phyloP scores from a whole-genome alignment of 257 asterid genomes.

The Dorcoceras hygrometricum region DNA sequence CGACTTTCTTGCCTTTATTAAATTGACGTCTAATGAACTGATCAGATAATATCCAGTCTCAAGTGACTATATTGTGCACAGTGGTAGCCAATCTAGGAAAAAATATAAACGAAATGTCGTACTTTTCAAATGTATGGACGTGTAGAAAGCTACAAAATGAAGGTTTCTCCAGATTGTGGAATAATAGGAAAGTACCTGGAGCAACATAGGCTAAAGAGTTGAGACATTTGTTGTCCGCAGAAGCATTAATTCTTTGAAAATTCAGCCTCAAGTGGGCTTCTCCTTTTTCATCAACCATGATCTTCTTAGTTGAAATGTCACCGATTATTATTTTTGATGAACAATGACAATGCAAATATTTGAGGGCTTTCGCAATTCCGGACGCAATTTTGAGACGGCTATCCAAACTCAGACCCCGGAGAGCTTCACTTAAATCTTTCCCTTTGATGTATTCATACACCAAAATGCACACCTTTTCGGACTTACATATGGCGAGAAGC shows the following conservation, averaged over 20 bases:
- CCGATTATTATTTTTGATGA: slow-evolving; percentile 50
- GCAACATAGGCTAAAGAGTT: slow-evolving; percentile 45
- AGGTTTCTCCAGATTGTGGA: neutral
- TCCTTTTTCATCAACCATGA: slow-evolving; percentile 49
- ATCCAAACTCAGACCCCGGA: slow-evolving; percentile 46
- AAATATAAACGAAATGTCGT: neutral
- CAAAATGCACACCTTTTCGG: slow-evolving; percentile 52
- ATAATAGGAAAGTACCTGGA: slow-evolving; percentile 46
- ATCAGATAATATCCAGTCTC: neutral
- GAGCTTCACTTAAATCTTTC: slow-evolving; percentile 42
- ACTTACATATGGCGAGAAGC: slow-evolving; percentile 57
- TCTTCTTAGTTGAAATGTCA: slow-evolving; percentile 38
- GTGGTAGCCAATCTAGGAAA: neutral
- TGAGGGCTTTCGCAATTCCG: slow-evolving; percentile 58
- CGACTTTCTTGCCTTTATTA: slow-evolving; percentile 14
- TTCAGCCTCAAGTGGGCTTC: slow-evolving; percentile 49
- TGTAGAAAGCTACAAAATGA: neutral
- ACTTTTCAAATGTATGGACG: slow-evolving; percentile 17
- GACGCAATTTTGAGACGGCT: slow-evolving; percentile 55
- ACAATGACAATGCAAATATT: slow-evolving; percentile 50
- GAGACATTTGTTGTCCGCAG: slow-evolving; percentile 35
- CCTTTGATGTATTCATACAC: slow-evolving; percentile 67
- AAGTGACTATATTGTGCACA: neutral
- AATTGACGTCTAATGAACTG: neutral
- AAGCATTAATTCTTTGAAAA: slow-evolving; percentile 28